phyloP scores from a whole-genome alignment of 2,329 filamentous ascomycete genomes.

The Fusarium dlaminii region DNA sequence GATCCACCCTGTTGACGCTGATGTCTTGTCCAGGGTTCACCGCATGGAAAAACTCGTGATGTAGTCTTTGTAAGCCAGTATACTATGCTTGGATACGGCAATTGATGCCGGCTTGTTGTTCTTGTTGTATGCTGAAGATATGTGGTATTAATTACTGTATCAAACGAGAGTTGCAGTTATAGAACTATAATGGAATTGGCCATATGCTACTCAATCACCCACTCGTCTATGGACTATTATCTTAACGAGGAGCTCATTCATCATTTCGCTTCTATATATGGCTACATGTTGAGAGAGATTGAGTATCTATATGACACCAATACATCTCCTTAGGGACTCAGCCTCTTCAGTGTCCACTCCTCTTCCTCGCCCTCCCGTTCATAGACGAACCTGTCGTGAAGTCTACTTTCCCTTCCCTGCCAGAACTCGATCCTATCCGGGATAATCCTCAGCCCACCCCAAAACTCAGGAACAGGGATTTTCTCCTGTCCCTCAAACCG shows the following conservation, averaged over 20 bases:
- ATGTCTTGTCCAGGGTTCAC: constrained; percentile 4
- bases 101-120: background rate
- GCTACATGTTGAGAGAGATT: background rate
- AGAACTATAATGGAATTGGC: background rate
- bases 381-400: constrained; percentile 96
- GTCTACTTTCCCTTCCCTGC: constrained; percentile 86
- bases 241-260: background rate
- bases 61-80: background rate
- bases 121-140: background rate
- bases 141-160: background rate
- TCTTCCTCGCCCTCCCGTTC: constrained; percentile 60
- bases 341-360: constrained; percentile 74
- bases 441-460: constrained; percentile 88
- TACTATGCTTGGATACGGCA: background rate
- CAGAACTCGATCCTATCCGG: constrained; percentile 95
- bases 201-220: background rate
- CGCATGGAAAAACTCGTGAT: constrained; percentile 5
- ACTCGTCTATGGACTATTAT: background rate
- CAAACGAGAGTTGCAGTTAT: background rate
- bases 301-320: background rate
- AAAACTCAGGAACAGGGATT: constrained; percentile 92
- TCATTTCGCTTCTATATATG: background rate
- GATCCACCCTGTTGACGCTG: constrained; percentile 4
- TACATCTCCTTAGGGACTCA: constrained; percentile 65
- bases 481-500: constrained; percentile 78